A percentile compares a stretch with the other conserved stretches of the same genome.
These are phyloP conservation scores for Coemansia sp. DNA, from an alignment of 192 early-diverging fungal species.

Conservation along the genomic window DNA sequence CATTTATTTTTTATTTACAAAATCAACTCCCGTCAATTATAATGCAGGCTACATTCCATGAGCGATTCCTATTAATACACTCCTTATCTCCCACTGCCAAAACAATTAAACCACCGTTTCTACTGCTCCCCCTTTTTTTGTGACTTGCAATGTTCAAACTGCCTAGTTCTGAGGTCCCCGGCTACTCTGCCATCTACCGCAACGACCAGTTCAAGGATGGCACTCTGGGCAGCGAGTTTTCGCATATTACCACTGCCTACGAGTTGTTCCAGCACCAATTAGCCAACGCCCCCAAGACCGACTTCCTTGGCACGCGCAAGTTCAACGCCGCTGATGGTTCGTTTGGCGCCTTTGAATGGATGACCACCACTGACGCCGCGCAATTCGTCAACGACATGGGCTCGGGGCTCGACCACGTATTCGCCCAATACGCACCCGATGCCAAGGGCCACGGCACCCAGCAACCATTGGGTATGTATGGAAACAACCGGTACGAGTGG, in stretches of 20 bases:
- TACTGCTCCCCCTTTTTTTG: too few species aligned
- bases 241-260: constrained; percentile 27
- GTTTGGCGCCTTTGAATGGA: constrained; percentile 29
- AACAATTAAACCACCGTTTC: too few species aligned
- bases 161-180: constrained; percentile 32
- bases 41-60: too few species aligned
- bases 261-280: constrained; percentile 30
- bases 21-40: too few species aligned
- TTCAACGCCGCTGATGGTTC: constrained; percentile 4
- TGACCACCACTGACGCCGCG: constrained; percentile 64
- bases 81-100: too few species aligned
- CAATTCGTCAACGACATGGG: constrained; percentile 63
- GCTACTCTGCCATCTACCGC: constrained; percentile 22
- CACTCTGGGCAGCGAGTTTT: constrained; percentile 16
- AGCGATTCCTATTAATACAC: too few species aligned
- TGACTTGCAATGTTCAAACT: constrained; percentile 11
- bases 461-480: constrained; percentile 63
- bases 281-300: constrained; percentile 45
- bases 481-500: constrained; percentile 75
- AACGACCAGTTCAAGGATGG: constrained; percentile 20
- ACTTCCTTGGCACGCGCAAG: constrained; percentile 27
- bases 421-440: constrained; percentile 19
- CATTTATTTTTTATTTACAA: too few species aligned
- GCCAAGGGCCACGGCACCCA: constrained; percentile 14
- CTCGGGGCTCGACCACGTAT: constrained; percentile 66